These are phyloP conservation scores for Teunomyces pallodes DNA, from an alignment of 805 yeast genomes.

Conservation along the genomic window DNA sequence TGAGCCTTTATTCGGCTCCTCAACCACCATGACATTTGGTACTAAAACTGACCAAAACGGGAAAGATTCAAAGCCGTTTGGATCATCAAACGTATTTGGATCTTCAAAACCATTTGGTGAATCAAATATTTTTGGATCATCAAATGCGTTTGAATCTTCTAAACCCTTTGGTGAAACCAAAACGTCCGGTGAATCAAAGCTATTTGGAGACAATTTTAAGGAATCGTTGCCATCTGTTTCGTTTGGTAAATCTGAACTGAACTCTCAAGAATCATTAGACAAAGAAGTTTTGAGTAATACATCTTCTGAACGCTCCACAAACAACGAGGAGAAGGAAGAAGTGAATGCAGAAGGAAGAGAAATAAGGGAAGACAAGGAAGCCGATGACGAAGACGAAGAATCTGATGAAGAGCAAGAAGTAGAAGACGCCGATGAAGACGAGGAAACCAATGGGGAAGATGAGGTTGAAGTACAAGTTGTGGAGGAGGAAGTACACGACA, in stretches of 20 bases:
- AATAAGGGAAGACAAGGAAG: too few relatives aligned
- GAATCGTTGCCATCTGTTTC: not conserved
- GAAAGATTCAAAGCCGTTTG: not conserved
- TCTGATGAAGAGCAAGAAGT: slow-evolving; percentile 7
- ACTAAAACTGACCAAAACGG: not conserved
- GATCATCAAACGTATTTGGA: too few relatives aligned
- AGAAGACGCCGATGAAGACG: slow-evolving; percentile 3
- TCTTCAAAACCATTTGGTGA: too few relatives aligned
- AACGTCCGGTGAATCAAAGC: not conserved
- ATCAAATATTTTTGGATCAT: too few relatives aligned
- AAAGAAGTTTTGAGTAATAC: not conserved
- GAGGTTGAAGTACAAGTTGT: slow-evolving; percentile 3
- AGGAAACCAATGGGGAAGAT: slow-evolving; percentile 4
- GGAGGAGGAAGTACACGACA: not conserved
- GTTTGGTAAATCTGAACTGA: not conserved
- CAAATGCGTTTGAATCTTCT: too few relatives aligned
- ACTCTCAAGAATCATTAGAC: not conserved
- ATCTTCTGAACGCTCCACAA: not conserved
- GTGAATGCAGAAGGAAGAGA: not conserved
- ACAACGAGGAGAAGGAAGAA: slow-evolving; percentile 3
- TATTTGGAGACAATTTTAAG: not conserved
- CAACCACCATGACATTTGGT: not conserved
- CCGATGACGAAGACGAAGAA: not conserved
- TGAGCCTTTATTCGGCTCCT: not conserved
- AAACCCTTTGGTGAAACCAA: not conserved